phyloP scores from a whole-genome alignment of 1,284 basidiomycete species.

The Sutorius eximius region DNA sequence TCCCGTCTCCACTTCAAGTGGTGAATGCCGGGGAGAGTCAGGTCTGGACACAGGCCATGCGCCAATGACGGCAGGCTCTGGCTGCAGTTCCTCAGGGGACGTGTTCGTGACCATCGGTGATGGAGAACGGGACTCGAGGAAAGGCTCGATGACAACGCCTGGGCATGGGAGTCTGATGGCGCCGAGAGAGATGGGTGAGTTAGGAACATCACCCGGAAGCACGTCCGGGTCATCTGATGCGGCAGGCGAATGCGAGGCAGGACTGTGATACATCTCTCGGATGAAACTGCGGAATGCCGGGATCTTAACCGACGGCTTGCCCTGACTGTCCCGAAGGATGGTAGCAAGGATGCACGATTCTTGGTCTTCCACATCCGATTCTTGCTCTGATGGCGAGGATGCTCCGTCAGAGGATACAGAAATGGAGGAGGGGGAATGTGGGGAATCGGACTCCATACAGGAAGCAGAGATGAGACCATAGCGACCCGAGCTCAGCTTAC shows the following conservation, averaged over 20 bases:
- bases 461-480: slow-evolving; percentile 54
- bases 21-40: slow-evolving; percentile 22
- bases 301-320: slow-evolving; percentile 27
- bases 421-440: slow-evolving; percentile 37
- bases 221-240: slow-evolving; percentile 12
- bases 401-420: slow-evolving; percentile 35
- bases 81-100: slow-evolving; percentile 18
- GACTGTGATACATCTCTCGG: slow-evolving; percentile 27
- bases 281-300: slow-evolving; percentile 35
- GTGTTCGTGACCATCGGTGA: slow-evolving; percentile 49
- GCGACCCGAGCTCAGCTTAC: slow-evolving; percentile 40
- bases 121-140: slow-evolving; percentile 34
- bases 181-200: slow-evolving; percentile 18
- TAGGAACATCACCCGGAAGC: slow-evolving; percentile 9
- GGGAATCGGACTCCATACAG: slow-evolving; percentile 36
- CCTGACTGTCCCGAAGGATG: slow-evolving; percentile 18
- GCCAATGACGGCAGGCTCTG: slow-evolving; percentile 34
- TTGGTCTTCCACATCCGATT: slow-evolving; percentile 60
- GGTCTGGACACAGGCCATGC: slow-evolving; percentile 36
- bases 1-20: slow-evolving; percentile 13
- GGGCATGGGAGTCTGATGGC: slow-evolving; percentile 20
- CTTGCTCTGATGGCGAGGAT: slow-evolving; percentile 39
- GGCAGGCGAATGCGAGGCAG: slow-evolving; percentile 9
- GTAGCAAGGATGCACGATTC: slow-evolving; percentile 16
- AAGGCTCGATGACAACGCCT: slow-evolving; percentile 16